A percentile compares a stretch with the other conserved stretches of the same genome.
These are phyloP conservation scores for Alternaria ethzedia DNA, from an alignment of 2,329 filamentous ascomycete species.

Conservation along the genomic window DNA sequence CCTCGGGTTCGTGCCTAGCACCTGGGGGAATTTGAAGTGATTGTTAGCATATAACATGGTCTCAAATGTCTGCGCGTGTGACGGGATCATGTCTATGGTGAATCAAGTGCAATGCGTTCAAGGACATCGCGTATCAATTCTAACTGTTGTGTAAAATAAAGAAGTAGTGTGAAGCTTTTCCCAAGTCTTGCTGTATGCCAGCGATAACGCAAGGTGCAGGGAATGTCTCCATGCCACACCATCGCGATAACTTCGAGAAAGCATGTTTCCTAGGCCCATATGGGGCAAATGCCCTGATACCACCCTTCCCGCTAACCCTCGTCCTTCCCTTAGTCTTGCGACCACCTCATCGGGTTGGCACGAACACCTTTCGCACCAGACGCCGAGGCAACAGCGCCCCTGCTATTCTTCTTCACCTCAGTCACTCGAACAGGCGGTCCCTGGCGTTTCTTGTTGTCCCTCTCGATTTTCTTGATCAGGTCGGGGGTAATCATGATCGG, in stretches of 20 bases:
- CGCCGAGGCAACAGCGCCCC: not conserved
- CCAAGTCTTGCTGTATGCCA: not conserved
- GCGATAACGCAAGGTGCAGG: not conserved
- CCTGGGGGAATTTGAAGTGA: not conserved
- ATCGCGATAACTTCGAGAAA: not conserved
- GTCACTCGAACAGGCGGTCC: not conserved
- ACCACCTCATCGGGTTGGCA: slow-evolving; percentile 10
- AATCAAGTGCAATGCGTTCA: not conserved
- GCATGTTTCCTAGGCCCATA: not conserved
- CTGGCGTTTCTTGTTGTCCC: not conserved
- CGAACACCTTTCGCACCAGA: not conserved
- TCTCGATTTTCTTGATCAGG: not conserved
- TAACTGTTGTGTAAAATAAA: rapidly evolving
- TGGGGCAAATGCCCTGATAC: not conserved
- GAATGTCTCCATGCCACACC: not conserved
- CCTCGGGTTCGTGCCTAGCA: no score
- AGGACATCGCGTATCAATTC: not conserved
- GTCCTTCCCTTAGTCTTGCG: not conserved
- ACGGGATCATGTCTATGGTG: rapidly evolving
- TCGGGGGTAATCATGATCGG: not conserved
- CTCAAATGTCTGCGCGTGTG: not conserved
- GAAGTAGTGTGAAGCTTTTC: not conserved
- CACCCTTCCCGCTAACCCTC: not conserved
- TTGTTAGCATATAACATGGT: not conserved
- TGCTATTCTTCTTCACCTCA: not conserved